Evolutionary conservation across 1,139 yeast species (phyloP).

Genomic region (Pichia sp.): DNA sequence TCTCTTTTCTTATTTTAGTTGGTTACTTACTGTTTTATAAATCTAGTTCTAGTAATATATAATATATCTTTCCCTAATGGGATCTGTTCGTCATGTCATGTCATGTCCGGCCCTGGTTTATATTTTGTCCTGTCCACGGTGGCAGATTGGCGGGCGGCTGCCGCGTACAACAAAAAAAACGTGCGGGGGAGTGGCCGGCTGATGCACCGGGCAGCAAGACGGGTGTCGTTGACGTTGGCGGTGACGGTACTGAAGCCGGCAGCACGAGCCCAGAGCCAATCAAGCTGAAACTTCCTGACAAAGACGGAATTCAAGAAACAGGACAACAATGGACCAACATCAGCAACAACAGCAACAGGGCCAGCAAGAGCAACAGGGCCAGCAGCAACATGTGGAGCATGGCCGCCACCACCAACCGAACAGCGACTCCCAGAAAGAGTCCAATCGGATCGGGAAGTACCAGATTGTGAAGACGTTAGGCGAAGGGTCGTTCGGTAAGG

Average conservation of each 20-base stretch:
- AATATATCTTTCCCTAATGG: not conserved
- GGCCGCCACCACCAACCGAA: not conserved
- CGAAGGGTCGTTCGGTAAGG: slow-evolving; percentile 97
- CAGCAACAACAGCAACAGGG: slow-evolving; percentile 18
- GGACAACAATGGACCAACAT: slow-evolving; percentile 6
- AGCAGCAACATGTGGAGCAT: slow-evolving; percentile 6
- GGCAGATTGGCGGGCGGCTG: not conserved
- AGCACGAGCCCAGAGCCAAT: no score
- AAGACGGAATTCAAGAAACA: no score
- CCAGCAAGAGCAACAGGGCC: slow-evolving; percentile 3
- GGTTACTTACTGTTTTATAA: slow-evolving; percentile 13
- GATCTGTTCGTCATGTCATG: not conserved
- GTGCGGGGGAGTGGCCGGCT: not conserved
- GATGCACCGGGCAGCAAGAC: no score
- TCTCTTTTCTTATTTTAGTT: not conserved
- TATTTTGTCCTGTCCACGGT: no score
- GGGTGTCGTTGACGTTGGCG: not conserved
- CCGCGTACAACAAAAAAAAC: not conserved
- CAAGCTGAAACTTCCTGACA: no score
- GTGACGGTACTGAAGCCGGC: no score
- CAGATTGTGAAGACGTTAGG: slow-evolving; percentile 93
- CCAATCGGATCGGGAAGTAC: slow-evolving; percentile 73
- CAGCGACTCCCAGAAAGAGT: slow-evolving; percentile 12
- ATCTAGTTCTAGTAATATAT: not conserved
- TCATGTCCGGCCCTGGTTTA: not conserved